Conservation (phyloP, 352 stramenopile genomes). For the Thalassiosira hispida region DNA sequence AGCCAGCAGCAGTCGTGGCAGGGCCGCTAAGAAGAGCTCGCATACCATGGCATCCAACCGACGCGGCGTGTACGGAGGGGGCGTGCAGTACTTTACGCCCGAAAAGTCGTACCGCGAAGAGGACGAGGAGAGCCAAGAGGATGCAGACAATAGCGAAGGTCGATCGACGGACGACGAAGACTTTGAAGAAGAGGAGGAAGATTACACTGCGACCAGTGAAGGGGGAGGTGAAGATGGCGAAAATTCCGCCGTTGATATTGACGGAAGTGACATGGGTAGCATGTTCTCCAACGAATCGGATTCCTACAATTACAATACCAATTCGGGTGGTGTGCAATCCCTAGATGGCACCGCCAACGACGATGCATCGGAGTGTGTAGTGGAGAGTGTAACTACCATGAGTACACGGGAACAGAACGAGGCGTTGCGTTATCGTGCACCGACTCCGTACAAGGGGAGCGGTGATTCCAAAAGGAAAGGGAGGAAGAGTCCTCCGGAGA, state of each 20-base stretch:
- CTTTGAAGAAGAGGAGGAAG: slow-evolving; percentile 6
- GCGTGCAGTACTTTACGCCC: slow-evolving; percentile 45
- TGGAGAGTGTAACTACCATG: not conserved
- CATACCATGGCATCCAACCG: not conserved
- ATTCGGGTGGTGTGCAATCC: too few species aligned
- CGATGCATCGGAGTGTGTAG: too few species aligned
- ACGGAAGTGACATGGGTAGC: slow-evolving; percentile 11
- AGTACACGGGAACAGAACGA: not conserved
- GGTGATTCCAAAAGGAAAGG: too few species aligned
- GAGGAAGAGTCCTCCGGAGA: too few species aligned
- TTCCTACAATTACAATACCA: not conserved
- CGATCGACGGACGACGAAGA: slow-evolving; percentile 12
- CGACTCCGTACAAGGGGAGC: too few species aligned
- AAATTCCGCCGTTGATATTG: not conserved
- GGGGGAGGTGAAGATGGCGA: slow-evolving; percentile 13
- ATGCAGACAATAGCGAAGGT: slow-evolving; percentile 11
- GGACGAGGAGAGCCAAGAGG: slow-evolving; percentile 12
- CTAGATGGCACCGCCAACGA: too few species aligned
- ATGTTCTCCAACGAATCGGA: slow-evolving; percentile 18
- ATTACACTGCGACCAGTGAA: slow-evolving; percentile 9
- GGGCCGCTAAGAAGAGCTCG: slow-evolving; percentile 18
- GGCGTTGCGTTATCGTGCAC: not conserved
- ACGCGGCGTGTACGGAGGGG: slow-evolving; percentile 39
- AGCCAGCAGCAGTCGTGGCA: not conserved
- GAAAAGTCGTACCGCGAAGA: slow-evolving; percentile 9